Conservation (phyloP, 2,329 filamentous ascomycete species). For the Diaporthe citriasiana region DNA sequence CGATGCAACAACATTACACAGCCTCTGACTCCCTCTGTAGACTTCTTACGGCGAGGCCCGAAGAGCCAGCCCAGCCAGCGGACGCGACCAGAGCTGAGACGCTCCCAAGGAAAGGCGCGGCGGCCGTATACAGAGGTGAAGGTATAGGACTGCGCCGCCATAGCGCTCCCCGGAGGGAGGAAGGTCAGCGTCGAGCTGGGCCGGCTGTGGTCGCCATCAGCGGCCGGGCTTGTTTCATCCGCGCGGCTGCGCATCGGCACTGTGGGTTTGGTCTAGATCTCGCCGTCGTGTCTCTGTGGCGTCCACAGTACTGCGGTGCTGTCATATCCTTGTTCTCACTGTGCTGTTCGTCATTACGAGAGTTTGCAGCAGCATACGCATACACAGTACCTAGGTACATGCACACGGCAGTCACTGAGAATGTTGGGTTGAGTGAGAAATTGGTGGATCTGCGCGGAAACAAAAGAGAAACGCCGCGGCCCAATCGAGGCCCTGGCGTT, state of each 20-base stretch:
- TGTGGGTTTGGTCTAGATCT: conserved; percentile 6
- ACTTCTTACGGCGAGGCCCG: not conserved
- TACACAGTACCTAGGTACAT: too few relatives aligned
- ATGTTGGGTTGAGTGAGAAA: conserved; percentile 21
- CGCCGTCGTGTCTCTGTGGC: not conserved
- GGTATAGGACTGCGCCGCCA: not conserved
- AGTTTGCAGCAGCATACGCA: not conserved
- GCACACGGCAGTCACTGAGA: too few relatives aligned
- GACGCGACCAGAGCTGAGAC: conserved; percentile 17
- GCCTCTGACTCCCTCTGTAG: conserved; percentile 10
- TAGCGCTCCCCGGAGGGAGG: not conserved
- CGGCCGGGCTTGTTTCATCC: conserved; percentile 31
- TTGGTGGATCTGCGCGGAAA: conserved; percentile 31
- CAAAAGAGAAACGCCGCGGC: conserved; percentile 27
- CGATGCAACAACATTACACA: not conserved
- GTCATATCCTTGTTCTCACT: not conserved
- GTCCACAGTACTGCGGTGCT: not conserved
- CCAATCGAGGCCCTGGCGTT: conserved; percentile 25
- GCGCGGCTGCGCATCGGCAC: not conserved
- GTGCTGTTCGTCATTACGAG: not conserved
- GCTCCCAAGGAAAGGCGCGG: not conserved
- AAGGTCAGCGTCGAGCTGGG: conserved; percentile 1
- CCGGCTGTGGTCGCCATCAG: not conserved
- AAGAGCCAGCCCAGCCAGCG: conserved; percentile 7
- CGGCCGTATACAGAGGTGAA: not conserved